A percentile compares a stretch with the other conserved stretches of the same genome.
Conservation (phyloP, 164 flowering plant genomes). For the Magnolia officinalis region DNA sequence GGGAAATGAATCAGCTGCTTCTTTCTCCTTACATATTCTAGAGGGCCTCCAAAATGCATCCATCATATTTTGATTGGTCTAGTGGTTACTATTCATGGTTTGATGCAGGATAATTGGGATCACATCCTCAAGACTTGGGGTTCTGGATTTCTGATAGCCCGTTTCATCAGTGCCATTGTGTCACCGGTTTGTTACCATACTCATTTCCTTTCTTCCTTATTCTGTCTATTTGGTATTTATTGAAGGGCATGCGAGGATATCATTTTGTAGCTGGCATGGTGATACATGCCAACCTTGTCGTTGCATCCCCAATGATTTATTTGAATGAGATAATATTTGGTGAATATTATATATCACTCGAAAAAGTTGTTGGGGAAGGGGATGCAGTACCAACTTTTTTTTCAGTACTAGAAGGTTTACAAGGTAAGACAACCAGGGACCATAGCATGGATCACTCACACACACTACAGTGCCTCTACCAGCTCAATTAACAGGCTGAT, state of each 20-base stretch:
- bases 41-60: not conserved
- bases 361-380: no score
- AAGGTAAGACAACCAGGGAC: not conserved
- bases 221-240: no score
- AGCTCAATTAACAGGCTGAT: no score
- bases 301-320: not conserved
- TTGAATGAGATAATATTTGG: not conserved
- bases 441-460: not conserved
- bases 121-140: slow-evolving; percentile 63
- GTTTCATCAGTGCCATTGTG: slow-evolving; percentile 68
- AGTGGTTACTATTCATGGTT: not conserved
- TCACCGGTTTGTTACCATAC: slow-evolving; percentile 50
- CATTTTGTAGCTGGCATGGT: not conserved
- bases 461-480: no score
- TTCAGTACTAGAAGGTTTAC: not conserved
- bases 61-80: not conserved
- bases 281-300: not conserved
- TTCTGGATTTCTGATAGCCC: slow-evolving; percentile 64
- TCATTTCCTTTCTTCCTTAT: not conserved
- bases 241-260: no score
- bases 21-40: not conserved
- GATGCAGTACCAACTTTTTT: no score
- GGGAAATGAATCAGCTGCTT: not conserved
- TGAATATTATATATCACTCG: no score
- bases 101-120: slow-evolving; percentile 77